Evolutionary conservation across 1,284 basidiomycete genomes (phyloP), one percentile per base, ranked within the genome.

Genomic region (Taiwanofungus camphoratus): DNA sequence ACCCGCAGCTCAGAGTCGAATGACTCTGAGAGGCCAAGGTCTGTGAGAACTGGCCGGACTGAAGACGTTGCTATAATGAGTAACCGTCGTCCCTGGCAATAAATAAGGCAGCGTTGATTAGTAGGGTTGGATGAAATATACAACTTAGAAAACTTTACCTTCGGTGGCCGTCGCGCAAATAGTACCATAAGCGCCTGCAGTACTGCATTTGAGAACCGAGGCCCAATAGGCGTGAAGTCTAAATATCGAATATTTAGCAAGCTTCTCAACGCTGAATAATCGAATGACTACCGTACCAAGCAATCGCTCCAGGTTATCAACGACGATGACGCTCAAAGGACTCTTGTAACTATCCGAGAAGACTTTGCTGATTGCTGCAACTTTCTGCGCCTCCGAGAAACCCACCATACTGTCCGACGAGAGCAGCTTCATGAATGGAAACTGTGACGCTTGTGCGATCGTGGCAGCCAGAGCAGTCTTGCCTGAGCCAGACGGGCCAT

Each of bases 181-280:
- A 99, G 72, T 0, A 99, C 94, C 39, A 97, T 74, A 13, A 99
- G 68, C 0, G 94, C 78, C 65, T 99, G 96, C 26, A 99, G 70
- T 8, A 99, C 91, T 11, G 85, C 74, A 62, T 99, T 99, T 2
- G 92, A 96, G 71, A 98, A 99, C 40, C 94, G 77, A 12, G 90
- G 92, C 1, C 95, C 95, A 65, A 99, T 90, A 3, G 94, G 92
- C n/a, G 94, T 94, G 87, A 92, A 99, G 54, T 96, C 93, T 92
- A 36, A 29, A 38, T 42, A 41, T 11, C 33, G 18, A 19, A 48
- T 30, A 3, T 18, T 31, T 6, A 35, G n/a, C 23, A 29, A 34
- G 12, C 2, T 12, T 2, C 7, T 21, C 15, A 40, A 24, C 5
- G 1, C 11, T 34, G n/a, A 27, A 18, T 22, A 36, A 2, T 6